Conservation (phyloP, 306 rosid genomes). For the Begonia masoniana region DNA sequence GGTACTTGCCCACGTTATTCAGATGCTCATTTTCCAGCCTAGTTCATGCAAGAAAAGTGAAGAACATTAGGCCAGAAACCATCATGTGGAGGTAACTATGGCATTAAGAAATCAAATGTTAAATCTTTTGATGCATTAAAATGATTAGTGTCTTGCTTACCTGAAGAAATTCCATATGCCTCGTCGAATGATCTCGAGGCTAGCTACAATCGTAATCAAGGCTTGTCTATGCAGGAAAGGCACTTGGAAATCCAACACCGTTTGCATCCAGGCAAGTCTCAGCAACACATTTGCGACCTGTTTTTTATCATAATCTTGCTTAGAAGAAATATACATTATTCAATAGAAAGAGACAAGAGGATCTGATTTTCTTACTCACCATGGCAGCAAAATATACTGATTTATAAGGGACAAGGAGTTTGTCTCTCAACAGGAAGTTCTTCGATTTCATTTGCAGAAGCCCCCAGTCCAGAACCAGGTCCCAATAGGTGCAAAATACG, state of each 20-base stretch:
- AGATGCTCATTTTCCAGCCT: slow-evolving; percentile 76
- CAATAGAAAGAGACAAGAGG: background rate
- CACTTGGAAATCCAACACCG: slow-evolving; percentile 28
- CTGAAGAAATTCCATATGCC: slow-evolving; percentile 76
- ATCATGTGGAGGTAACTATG: background rate
- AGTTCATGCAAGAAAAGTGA: background rate
- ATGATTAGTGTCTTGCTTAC: slow-evolving; percentile 9
- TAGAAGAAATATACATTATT: background rate
- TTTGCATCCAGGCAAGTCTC: slow-evolving; percentile 66
- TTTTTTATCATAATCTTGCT: background rate
- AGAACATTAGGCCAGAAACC: background rate
- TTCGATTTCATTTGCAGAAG: slow-evolving; percentile 42
- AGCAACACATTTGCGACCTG: slow-evolving; percentile 56
- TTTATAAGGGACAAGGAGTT: slow-evolving; percentile 35
- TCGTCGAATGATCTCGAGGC: slow-evolving; percentile 58
- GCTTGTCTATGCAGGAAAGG: slow-evolving; percentile 30
- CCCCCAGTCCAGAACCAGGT: slow-evolving; percentile 60
- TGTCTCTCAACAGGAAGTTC: slow-evolving; percentile 64
- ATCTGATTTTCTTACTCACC: slow-evolving; percentile 17
- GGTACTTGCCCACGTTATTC: slow-evolving; percentile 65
- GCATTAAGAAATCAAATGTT: too few relatives aligned
- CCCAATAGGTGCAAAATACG: slow-evolving; percentile 46
- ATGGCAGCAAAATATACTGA: slow-evolving; percentile 48
- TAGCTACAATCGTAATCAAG: slow-evolving; percentile 24
- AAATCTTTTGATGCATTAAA: too few relatives aligned